phyloP scores from a whole-genome alignment of 495 filamentous ascomycete genomes.

The Xylaria scruposa region DNA sequence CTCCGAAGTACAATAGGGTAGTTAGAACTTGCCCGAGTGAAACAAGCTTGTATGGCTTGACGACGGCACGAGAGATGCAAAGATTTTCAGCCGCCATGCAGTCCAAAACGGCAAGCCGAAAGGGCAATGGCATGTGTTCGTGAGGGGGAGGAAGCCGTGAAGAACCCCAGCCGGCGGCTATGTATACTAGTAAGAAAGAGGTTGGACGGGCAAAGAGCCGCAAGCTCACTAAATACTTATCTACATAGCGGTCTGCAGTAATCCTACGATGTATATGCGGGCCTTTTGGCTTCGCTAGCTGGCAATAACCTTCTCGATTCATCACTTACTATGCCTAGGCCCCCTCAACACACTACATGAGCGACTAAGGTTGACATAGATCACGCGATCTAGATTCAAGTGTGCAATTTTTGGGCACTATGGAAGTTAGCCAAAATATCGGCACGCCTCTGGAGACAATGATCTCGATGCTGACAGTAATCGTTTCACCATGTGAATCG shows the following conservation, averaged over 20 bases:
- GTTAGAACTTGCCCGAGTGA: background rate
- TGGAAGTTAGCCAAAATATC: background rate
- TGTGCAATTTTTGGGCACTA: background rate
- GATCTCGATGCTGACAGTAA: background rate
- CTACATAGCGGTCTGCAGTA: background rate
- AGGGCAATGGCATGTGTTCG: background rate
- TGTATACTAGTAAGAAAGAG: background rate
- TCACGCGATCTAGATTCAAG: conserved; percentile 15
- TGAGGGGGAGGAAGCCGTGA: background rate
- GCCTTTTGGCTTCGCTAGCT: background rate
- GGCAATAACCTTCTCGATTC: background rate
- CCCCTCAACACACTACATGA: background rate
- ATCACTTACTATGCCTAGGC: background rate
- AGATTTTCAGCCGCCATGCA: conserved; percentile 22
- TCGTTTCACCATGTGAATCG: background rate
- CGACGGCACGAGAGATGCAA: conserved; percentile 17
- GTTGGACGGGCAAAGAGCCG: conserved; percentile 6
- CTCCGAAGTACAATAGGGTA: background rate
- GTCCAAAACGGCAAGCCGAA: background rate
- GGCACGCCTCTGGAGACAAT: background rate
- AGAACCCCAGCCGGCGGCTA: background rate
- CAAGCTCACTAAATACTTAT: background rate
- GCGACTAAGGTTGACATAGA: background rate
- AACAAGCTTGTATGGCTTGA: background rate
- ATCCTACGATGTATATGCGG: background rate